Base-by-base conservation (phyloP, 176 grass and related monocot genomes). In the Coix lacrymajobi region DNA sequence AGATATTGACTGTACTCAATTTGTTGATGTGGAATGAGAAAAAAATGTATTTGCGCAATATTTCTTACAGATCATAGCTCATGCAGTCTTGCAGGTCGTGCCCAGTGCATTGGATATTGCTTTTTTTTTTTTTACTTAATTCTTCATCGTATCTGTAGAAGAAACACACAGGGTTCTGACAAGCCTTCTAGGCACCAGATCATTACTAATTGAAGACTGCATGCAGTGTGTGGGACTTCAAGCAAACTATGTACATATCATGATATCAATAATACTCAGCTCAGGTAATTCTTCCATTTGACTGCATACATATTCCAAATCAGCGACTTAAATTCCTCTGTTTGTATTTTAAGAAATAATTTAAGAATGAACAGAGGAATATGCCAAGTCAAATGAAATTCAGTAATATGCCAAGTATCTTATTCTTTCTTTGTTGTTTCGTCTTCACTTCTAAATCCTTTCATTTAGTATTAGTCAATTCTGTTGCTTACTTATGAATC, bases 1-100 rank as follows among this genome's bases (percentile, higher is more conserved):
- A 86, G 92, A 93, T 87, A 91, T 98, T 66, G 90, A 98, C 62
- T 94, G 92, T 71, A 90, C 89, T 79, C 90, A 90, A 39, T 95
- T 86, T 85, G 13, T 93, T 67, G 82, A 98, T 85, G 71, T 93
- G 68, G 80, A 86, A 20, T 89, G 87, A 88, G 57, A 29, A 52
- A 25, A 82, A 82, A 68, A 13, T n/a, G 20, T 62, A 37, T 45
- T 76, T 5, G 16, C 36, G 12, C 1, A 37, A 39, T 73, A 19
- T 11, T 66, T 13, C 2, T 36, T 77, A 19, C 11, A 5, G 39
- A 78, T 32, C 8, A 12, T 7, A 46, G 44, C 44, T 82, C 65
- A 31, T 89, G 33, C 41, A 77, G 34, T n/a, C 63, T 14, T 64
- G 28, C 45, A 43, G 16, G 40, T 63, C 0, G 16, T 85, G 7